A percentile compares a stretch with the other conserved stretches of the same genome.
Conservation (phyloP, 495 filamentous ascomycete genomes). For the Podospora bellae-mahoneyi region DNA sequence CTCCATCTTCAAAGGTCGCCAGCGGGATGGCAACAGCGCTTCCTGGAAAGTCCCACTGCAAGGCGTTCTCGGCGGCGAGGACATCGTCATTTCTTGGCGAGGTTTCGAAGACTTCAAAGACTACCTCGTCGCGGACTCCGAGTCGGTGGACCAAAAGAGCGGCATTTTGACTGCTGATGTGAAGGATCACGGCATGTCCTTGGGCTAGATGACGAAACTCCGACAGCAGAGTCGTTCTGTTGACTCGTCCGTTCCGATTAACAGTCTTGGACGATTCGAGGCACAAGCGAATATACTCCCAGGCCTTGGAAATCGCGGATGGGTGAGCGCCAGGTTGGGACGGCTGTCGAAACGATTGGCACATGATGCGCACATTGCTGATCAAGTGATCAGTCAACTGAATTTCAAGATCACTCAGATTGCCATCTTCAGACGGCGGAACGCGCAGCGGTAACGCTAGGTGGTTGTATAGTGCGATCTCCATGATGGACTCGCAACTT, state of each 20-base stretch:
- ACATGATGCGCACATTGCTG: constrained; percentile 30
- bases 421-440: constrained; percentile 41
- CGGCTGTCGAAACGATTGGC: constrained; percentile 8
- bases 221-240: constrained; percentile 36
- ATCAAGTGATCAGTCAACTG: constrained; percentile 37
- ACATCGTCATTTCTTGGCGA: constrained; percentile 49
- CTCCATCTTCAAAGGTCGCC: constrained; percentile 37
- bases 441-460: constrained; percentile 47
- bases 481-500: constrained; percentile 7
- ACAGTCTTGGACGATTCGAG: constrained; percentile 34
- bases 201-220: constrained; percentile 34
- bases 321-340: neutral
- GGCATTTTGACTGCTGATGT: constrained; percentile 56
- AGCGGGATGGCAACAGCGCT: constrained; percentile 42
- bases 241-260: constrained; percentile 36
- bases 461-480: constrained; percentile 37
- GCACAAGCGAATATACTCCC: constrained; percentile 32
- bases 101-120: constrained; percentile 57
- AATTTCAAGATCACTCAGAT: constrained; percentile 38
- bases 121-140: constrained; percentile 15
- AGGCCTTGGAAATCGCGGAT: constrained; percentile 15
- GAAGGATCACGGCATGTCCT: constrained; percentile 40
- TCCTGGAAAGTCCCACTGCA: constrained; percentile 44
- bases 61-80: constrained; percentile 31
- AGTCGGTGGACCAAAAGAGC: constrained; percentile 48